Evolutionary conservation across 129 eudicot species (phyloP), one percentile per base, ranked within the genome.

Genomic region (Gnaphalium uliginosum): DNA sequence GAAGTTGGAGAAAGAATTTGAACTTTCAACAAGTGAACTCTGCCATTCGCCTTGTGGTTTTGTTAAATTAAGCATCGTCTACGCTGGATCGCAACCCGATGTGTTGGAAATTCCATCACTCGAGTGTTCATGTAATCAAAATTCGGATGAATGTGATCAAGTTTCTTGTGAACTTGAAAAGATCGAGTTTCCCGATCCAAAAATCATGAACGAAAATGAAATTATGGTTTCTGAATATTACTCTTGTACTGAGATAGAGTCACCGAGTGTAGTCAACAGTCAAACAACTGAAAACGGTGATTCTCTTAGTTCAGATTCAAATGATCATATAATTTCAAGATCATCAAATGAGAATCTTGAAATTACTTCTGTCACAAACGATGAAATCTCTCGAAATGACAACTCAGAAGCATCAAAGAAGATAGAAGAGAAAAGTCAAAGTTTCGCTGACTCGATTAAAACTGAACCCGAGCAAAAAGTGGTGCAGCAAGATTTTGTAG

Each of bases 151-250:
- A 25, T 72, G 58, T 50, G 15, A 61, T 46, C 62, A 48, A 65
- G 79, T 50, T 60, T 68, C 77, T 29, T 37, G 74, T 33, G 86
- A 82, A 19, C 83, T 82, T 53, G 86, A 76, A 35, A 85, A 37
- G 84, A 66, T 82, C 6, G 89, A 82, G 84, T 85, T 85, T 57
- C 77, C 72, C 0, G 82, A 85, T 75, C 84, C 89, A 10, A 85
- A 79, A 43, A 27, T 85, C 59, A 79, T 68, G 72, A 75, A 72
- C 21, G 84, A 82, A 72, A 79, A 79, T 43, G 84, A 82, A 46
- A 71, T 78, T 58, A 79, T 85, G 86, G 89, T 82, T 21, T 69
- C 86, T 1, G 86, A 85, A 63, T 85, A 85, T 56, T 82, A 37
- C 76, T 60, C 70, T 2, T 4, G 65, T 73, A 27, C 24, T 62